These are phyloP conservation scores for Bimuria novae-zelandiae DNA, from an alignment of 2,329 filamentous ascomycete species.

Conservation along the genomic window DNA sequence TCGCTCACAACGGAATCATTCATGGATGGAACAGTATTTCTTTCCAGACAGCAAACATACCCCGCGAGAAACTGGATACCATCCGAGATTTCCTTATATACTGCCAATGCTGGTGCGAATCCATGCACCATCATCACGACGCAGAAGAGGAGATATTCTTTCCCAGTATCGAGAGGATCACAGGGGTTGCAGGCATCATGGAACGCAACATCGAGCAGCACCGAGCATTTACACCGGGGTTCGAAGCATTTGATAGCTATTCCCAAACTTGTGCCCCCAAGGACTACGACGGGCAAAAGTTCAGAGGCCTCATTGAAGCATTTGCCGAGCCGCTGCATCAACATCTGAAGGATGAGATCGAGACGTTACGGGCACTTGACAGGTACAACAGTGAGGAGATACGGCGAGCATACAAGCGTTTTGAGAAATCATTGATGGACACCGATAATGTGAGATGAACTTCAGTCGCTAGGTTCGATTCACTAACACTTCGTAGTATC, in stretches of 20 bases:
- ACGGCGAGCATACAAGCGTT: conserved; percentile 26
- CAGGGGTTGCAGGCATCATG: conserved; percentile 58
- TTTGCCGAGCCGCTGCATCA: conserved; percentile 21
- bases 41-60: conserved; percentile 58
- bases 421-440: conserved; percentile 36
- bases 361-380: conserved; percentile 21
- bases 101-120: conserved; percentile 50
- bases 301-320: conserved; percentile 19
- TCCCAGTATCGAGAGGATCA: conserved; percentile 58
- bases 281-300: conserved; percentile 17
- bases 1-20: conserved; percentile 66
- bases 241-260: conserved; percentile 45
- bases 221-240: conserved; percentile 58
- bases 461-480: neutral
- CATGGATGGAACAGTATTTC: conserved; percentile 68
- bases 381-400: conserved; percentile 22
- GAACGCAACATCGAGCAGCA: conserved; percentile 61
- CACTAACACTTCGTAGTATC: conserved; percentile 23
- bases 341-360: conserved; percentile 29
- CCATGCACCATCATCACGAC: conserved; percentile 65
- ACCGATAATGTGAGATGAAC: conserved; percentile 32
- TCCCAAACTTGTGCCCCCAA: conserved; percentile 9
- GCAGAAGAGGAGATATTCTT: conserved; percentile 65
- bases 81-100: conserved; percentile 35
- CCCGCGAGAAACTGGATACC: conserved; percentile 60